Base-by-base conservation (phyloP, 108 stramenopile species). In the Phaeodactylum tricornutum region DNA sequence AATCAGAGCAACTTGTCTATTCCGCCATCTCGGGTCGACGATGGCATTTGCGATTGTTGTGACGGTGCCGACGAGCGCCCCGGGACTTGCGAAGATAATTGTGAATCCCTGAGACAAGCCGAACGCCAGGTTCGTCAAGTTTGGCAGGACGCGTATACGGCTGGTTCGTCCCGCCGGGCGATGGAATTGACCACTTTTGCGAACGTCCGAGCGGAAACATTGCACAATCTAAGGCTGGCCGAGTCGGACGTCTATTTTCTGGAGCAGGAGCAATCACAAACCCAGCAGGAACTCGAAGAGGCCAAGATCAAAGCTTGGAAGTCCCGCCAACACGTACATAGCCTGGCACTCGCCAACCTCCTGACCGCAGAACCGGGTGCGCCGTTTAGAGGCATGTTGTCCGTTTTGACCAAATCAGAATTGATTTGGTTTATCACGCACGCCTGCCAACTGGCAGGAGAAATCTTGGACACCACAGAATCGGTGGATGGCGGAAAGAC, bases 31-130 rank as follows among this genome's bases (percentile, higher is more conserved):
- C 43, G 75, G n/a, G 5, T 87, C 22, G 32, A 79, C 42, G 86
- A 87, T 58, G 86, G 81, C 4, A 76, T 83, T 53, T 87, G 86
- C 50, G 86, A 87, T 66, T 87, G 86, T 49, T 84, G 81, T 54
- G 76, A 81, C 60, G 86, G 81, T 17, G 57, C 62, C 47, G 85
- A 87, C 52, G 81, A 83, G 65, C 27, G 12, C 8, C 23, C 40
- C 8, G 35, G 51, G 19, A 4, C 27, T 27, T 88, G 86, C 54
- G 33, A 42, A 0, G 72, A 88, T 54, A 61, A 40, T 43, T 88
- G 86, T 46, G 74, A 79, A 14, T 50, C 61, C n/a, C 54, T 81
- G 2, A 46, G 81, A 28, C 55, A 43, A 28, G 72, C 32, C 11
- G 79, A 88, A 55, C 65, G 74, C 0, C 64, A 63, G 29, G 32